Base-by-base conservation (phyloP, 1,284 basidiomycete genomes). In the Cronartium quercuum region DNA sequence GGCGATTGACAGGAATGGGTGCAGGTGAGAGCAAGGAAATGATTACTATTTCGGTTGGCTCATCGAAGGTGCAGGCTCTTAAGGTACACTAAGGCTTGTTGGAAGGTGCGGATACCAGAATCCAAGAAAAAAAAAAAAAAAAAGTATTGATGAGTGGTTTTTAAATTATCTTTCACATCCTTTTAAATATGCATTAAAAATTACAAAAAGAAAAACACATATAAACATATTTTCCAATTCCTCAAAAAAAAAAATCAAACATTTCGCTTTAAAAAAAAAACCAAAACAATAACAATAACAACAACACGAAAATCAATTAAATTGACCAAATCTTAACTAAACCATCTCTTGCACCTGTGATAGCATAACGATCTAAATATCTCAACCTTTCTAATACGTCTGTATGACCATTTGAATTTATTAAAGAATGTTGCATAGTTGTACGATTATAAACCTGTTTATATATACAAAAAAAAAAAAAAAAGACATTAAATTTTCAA, bases 311-410 rank as follows among this genome's bases (percentile, higher is more conserved):
- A 51, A 13, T 51, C 15, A 51, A 2, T 77, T 77, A 98, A 83
- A 98, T 84, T 61, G 93, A 92, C 95, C 95, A 98, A 75, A 97
- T 89, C 84, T 98, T 98, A 79, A 98, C 87, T 60, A 86, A 86
- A 38, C 90, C 86, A 83, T 98, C 95, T 71, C 89, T 87, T 68
- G 90, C 94, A 58, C 96, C 96, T 35, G 91, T 91, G 51, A 93
- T 89, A 65, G 97, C 85, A 83, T 98, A 99, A 76, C 90, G 88
- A 83, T 98, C 95, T 89, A 98, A 96, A 83, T 96, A 98, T 69
- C 95, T 86, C 78, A 98, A 84, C 77, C 87, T 87, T 83, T 96
- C 92, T n/a, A 89, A 90, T 0, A 94, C 94, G 77, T 88, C 88
- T 29, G 87, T 91, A 82, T 99, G 96, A 12, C 95, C 96, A 80